Evolutionary conservation across 345 rosid species (phyloP), one percentile per base, ranked within the genome.

Genomic region (Ceriops zippeliana): DNA sequence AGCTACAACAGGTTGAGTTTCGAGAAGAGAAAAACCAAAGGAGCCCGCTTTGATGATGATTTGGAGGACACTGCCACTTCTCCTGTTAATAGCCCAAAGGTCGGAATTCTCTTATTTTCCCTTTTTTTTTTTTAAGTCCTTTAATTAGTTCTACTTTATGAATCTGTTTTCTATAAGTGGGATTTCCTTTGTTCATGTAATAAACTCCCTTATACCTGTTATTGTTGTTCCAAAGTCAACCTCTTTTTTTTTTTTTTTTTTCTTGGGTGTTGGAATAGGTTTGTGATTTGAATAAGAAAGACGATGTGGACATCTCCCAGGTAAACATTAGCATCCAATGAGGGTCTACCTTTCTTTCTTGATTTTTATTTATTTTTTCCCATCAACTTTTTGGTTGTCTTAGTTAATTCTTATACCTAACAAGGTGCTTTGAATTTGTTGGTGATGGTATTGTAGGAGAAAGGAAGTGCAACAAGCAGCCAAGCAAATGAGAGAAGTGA

Each of bases 1-100:
- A 60, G 34, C 56, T 47, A 56, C 21, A 69, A 52, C 16, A 70
- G 70, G 38, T 59, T 76, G 58, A 76, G 74, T 61, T 68, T 70
- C 65, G 77, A 70, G 76, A 84, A 82, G 67, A 82, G 70, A 63
- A 80, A 73, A 66, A 68, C 63, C 31, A 79, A 72, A 9, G 67
- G 62, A 61, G 49, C 32, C 51, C 10, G 68, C 3, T 54, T 75
- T 62, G 88, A 85, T 58, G 85, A 82, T 71, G 85, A 80, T 75
- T 72, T 85, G 71, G 83, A 80, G 75, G 91, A 87, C 28, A 87
- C 91, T 52, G 91, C 91, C 57, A 74, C 73, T 62, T 85, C 87
- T 70, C 87, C 91, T 59, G 75, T 69, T 37, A 63, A 77, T 34
- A 85, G 87, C 16, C 81, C 87, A 35, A 80, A 77, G 89, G 87